These are phyloP conservation scores for Neonectria neomacrospora DNA, from an alignment of 2,329 filamentous ascomycete species.

Conservation along the genomic window DNA sequence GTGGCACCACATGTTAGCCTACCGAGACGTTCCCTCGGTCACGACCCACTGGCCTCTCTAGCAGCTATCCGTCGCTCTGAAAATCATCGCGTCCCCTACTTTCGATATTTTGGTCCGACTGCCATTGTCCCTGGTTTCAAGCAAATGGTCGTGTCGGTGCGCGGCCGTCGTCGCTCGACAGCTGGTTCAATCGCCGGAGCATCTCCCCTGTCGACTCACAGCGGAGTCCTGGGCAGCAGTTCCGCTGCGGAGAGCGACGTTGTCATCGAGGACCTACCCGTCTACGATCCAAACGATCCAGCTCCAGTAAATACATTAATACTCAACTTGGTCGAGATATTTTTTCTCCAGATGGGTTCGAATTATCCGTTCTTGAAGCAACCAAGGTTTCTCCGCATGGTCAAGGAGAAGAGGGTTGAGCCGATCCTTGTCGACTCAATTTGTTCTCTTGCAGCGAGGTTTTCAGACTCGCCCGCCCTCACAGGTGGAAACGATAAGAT, in stretches of 20 bases:
- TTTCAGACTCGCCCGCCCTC: conserved; percentile 70
- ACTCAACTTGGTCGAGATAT: conserved; percentile 79
- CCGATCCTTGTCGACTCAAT: conserved; percentile 88
- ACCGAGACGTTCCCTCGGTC: conserved; percentile 27
- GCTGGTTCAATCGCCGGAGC: conserved; percentile 66
- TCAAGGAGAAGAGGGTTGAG: conserved; percentile 84
- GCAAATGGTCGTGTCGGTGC: conserved; percentile 86
- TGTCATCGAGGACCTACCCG: conserved; percentile 67
- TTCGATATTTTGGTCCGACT: conserved; percentile 89
- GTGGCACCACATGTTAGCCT: conserved; percentile 21
- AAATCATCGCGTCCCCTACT: conserved; percentile 82
- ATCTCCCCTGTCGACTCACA: conserved; percentile 58
- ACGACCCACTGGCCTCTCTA: conserved; percentile 51
- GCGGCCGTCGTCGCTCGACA: conserved; percentile 70
- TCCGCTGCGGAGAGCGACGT: conserved; percentile 57
- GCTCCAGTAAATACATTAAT: conserved; percentile 80
- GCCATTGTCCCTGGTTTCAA: conserved; percentile 93
- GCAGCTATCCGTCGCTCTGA: conserved; percentile 61
- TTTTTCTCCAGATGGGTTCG: conserved; percentile 84
- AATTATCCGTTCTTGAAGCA: conserved; percentile 86
- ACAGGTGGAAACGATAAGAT: conserved; percentile 61
- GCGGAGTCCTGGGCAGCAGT: conserved; percentile 51
- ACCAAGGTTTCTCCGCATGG: conserved; percentile 76
- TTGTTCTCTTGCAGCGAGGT: conserved; percentile 83
- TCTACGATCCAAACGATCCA: conserved; percentile 79